Percentiles rank a stretch among this genome's conserved stretches.
Evolutionary conservation across 768 basidiomycete genomes (phyloP).

Genomic region (Lanmaoa rubissima): DNA sequence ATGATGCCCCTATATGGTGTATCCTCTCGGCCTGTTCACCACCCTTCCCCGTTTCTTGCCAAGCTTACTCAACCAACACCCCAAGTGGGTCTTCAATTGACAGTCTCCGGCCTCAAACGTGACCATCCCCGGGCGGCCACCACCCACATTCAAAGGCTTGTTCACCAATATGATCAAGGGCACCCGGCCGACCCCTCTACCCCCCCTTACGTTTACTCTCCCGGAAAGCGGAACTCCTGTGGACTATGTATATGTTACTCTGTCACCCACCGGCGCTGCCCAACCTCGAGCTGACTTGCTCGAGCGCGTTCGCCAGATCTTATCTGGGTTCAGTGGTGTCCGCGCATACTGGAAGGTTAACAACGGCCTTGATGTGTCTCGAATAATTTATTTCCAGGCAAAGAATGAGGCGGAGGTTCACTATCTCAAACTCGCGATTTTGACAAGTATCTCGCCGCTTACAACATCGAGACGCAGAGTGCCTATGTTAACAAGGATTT

Average conservation of each 20-base stretch:
- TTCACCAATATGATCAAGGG: too few relatives aligned
- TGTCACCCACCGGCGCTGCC: background rate
- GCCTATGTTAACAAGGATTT: background rate
- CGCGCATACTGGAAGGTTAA: background rate
- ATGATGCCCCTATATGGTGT: background rate
- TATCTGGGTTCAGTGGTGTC: background rate
- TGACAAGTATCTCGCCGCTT: background rate
- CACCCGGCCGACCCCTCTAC: background rate
- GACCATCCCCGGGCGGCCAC: too few relatives aligned
- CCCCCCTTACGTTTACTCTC: background rate
- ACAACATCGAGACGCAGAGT: background rate
- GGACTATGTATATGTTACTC: background rate
- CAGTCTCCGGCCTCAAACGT: too few relatives aligned
- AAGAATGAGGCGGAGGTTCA: background rate
- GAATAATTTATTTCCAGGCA: background rate
- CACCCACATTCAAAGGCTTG: too few relatives aligned
- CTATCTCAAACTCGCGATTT: background rate
- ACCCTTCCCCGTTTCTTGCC: background rate
- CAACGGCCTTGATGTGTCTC: background rate
- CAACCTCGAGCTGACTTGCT: background rate
- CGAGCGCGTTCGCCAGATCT: background rate
- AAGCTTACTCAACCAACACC: background rate
- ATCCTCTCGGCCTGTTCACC: background rate
- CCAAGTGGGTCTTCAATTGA: too few relatives aligned
- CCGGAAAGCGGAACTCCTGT: background rate